Percentiles rank a stretch among this genome's conserved stretches.
Conservation (phyloP, 2,329 filamentous ascomycete species). For the Fusarium illudens region DNA sequence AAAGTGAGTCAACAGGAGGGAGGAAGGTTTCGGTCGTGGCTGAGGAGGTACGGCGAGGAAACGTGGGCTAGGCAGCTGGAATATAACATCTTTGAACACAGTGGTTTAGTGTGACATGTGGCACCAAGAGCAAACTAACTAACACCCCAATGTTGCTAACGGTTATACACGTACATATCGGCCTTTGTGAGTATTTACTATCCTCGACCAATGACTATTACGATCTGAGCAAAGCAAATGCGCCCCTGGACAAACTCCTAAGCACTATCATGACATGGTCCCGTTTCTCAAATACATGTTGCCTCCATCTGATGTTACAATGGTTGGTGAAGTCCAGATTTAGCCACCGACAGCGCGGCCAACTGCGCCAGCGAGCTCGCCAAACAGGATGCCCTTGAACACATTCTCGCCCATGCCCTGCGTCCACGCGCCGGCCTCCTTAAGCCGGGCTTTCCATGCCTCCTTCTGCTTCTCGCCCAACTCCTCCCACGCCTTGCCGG, state of each 20-base stretch:
- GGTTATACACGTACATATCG: neutral
- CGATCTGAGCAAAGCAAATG: neutral
- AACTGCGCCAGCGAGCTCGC: slow-evolving; percentile 72
- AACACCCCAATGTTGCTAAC: neutral
- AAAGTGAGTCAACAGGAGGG: no score
- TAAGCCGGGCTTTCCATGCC: slow-evolving; percentile 74
- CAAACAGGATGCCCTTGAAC: slow-evolving; percentile 80
- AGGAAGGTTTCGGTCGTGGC: no score
- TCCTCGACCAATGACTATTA: slow-evolving; percentile 1
- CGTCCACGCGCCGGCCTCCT: slow-evolving; percentile 79
- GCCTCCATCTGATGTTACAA: neutral
- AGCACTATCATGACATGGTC: slow-evolving; percentile 11
- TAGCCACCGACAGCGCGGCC: slow-evolving; percentile 59
- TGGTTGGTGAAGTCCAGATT: neutral
- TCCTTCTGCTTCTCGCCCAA: slow-evolving; percentile 68
- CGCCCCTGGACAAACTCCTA: slow-evolving; percentile 8
- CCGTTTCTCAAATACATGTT: slow-evolving; percentile 14
- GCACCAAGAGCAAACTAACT: neutral
- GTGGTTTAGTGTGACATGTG: no score
- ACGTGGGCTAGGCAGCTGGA: no score
- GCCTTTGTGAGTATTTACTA: neutral
- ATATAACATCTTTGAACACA: no score
- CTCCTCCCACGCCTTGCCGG: slow-evolving; percentile 75
- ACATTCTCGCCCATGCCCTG: slow-evolving; percentile 79
- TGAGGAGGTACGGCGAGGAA: no score